These are phyloP conservation scores for Apiospora hydei DNA, from an alignment of 2,329 filamentous ascomycete species.

Conservation along the genomic window DNA sequence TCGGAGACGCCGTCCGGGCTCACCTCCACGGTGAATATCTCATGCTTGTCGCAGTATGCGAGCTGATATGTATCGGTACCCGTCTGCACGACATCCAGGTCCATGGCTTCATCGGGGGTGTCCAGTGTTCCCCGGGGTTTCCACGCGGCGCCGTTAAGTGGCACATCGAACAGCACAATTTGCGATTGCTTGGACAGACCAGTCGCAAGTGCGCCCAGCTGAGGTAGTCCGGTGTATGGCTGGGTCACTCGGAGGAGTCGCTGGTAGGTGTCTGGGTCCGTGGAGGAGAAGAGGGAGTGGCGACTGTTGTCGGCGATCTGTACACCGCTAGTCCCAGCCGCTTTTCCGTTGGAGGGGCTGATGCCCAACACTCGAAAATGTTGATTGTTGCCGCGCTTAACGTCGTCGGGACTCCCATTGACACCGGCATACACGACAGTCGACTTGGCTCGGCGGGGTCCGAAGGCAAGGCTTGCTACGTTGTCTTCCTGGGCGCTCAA, in stretches of 20 bases:
- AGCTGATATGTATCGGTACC: constrained; percentile 71
- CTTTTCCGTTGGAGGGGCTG: constrained; percentile 37
- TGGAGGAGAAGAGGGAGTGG: constrained; percentile 59
- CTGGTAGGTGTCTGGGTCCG: constrained; percentile 64
- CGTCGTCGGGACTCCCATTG: constrained; percentile 78
- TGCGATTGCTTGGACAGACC: constrained; percentile 79
- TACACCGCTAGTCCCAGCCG: constrained; percentile 46
- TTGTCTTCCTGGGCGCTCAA: constrained; percentile 88
- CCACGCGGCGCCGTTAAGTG: constrained; percentile 58
- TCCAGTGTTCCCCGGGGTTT: constrained; percentile 58
- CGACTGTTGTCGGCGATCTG: constrained; percentile 59
- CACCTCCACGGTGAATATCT: constrained; percentile 71
- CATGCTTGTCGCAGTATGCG: constrained; percentile 79
- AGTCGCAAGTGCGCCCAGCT: constrained; percentile 81
- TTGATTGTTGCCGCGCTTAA: constrained; percentile 79
- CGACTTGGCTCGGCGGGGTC: constrained; percentile 63
- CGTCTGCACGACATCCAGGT: constrained; percentile 73
- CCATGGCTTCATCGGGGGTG: constrained; percentile 65
- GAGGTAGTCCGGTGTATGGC: constrained; percentile 62
- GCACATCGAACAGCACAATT: constrained; percentile 80
- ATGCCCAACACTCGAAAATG: constrained; percentile 83
- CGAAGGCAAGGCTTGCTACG: constrained; percentile 80
- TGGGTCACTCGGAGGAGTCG: constrained; percentile 62
- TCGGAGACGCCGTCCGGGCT: constrained; percentile 51
- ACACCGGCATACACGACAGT: constrained; percentile 76